Evolutionary conservation across 2,329 filamentous ascomycete genomes (phyloP).

Genomic region (Alternaria ventricosa): DNA sequence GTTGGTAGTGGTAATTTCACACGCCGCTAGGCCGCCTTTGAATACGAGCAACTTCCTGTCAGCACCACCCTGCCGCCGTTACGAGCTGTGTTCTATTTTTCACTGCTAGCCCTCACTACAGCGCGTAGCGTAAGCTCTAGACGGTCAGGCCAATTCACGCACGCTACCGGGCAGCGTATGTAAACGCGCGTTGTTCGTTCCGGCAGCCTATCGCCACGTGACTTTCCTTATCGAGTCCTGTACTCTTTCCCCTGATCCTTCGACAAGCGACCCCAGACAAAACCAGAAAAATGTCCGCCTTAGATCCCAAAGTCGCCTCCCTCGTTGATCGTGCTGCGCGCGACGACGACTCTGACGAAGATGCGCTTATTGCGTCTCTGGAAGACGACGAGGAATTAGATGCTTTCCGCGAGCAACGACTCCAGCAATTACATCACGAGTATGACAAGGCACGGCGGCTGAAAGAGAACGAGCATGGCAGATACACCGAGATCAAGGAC

Average conservation of each 20-base stretch:
- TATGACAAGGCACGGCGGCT: conserved; percentile 60
- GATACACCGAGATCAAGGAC: conserved; percentile 62
- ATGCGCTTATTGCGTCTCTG: conserved; percentile 66
- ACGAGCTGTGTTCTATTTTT: conserved; percentile 13
- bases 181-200: neutral
- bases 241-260: conserved; percentile 19
- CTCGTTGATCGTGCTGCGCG: conserved; percentile 54
- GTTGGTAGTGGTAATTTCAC: conserved; percentile 34
- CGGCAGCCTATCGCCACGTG: conserved; percentile 21
- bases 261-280: conserved; percentile 21
- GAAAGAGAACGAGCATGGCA: conserved; percentile 59
- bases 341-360: conserved; percentile 60
- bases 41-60: conserved; percentile 22
- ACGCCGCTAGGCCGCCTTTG: conserved; percentile 32
- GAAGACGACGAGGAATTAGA: conserved; percentile 62
- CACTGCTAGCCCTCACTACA: neutral
- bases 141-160: neutral
- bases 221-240: conserved; percentile 18
- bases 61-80: conserved; percentile 18
- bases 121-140: neutral
- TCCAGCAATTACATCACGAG: conserved; percentile 65
- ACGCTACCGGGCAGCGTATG: neutral
- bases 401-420: conserved; percentile 62
- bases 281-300: conserved; percentile 48
- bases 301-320: conserved; percentile 60